Evolutionary conservation across 139 green algal genomes (phyloP).

Genomic region (Astrephomene gubernaculifera): DNA sequence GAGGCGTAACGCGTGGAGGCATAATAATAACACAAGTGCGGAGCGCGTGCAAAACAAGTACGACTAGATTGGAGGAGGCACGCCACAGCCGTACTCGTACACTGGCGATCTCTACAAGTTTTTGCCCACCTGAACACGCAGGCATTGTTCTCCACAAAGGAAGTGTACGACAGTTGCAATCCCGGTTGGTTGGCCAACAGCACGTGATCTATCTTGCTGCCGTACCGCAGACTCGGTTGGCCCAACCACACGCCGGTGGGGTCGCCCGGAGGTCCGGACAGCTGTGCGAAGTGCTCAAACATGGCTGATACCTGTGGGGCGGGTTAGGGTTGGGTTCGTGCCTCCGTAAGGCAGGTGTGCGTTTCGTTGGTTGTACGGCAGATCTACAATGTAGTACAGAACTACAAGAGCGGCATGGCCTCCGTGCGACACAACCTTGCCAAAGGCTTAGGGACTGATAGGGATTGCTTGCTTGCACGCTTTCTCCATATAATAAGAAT

Average conservation of each 20-base stretch:
- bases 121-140: slow-evolving; percentile 19
- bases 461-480: too few relatives aligned
- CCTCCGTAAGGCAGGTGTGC: neutral
- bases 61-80: too few relatives aligned
- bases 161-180: slow-evolving; percentile 4
- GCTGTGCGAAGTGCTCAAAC: slow-evolving; percentile 8
- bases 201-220: slow-evolving; percentile 24
- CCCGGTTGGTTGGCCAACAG: neutral
- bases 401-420: too few relatives aligned
- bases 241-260: neutral
- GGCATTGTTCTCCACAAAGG: slow-evolving; percentile 33
- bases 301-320: neutral
- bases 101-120: neutral
- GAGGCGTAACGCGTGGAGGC: too few relatives aligned
- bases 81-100: neutral
- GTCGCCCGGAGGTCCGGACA: neutral
- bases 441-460: too few relatives aligned
- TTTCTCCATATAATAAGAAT: too few relatives aligned
- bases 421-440: too few relatives aligned
- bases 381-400: neutral
- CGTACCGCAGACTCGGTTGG: neutral
- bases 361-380: too few relatives aligned
- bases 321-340: too few relatives aligned
- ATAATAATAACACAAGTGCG: too few relatives aligned
- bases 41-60: too few relatives aligned